phyloP scores from a whole-genome alignment of 805 yeast genomes.

The Pichia ethanolica region DNA sequence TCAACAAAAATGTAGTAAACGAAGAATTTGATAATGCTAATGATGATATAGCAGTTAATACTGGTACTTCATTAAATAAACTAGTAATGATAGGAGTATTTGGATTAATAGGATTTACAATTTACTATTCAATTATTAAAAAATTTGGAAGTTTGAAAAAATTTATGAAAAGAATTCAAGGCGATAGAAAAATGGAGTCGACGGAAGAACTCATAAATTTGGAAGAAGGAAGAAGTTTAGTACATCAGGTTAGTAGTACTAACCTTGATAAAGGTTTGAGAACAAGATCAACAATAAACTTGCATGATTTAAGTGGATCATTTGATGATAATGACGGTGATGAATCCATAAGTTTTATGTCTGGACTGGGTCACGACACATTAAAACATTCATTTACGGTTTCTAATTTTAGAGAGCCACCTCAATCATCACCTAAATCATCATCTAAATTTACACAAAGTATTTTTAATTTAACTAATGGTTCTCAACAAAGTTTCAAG shows the following conservation, averaged over 20 bases:
- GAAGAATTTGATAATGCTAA: constrained; percentile 28
- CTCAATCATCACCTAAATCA: neutral
- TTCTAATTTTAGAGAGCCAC: constrained; percentile 8
- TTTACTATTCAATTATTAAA: constrained; percentile 3
- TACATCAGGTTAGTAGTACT: constrained; percentile 8
- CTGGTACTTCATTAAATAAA: neutral
- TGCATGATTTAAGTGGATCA: constrained; percentile 14
- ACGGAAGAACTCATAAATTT: constrained; percentile 7
- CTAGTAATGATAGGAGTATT: constrained; percentile 3
- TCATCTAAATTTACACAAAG: neutral
- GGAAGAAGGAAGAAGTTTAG: constrained; percentile 11
- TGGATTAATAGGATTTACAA: neutral
- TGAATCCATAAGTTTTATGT: neutral
- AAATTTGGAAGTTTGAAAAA: constrained; percentile 10
- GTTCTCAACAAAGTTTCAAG: constrained; percentile 7
- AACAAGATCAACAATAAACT: constrained; percentile 25
- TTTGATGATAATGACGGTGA: neutral
- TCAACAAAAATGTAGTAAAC: constrained; percentile 6
- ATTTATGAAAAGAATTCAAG: constrained; percentile 4
- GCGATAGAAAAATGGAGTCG: constrained; percentile 1
- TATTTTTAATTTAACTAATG: constrained; percentile 4
- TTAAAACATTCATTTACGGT: constrained; percentile 10
- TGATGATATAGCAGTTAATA: constrained; percentile 25
- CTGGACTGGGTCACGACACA: neutral
- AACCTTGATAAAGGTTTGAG: constrained; percentile 16